Percentiles rank a stretch among this genome's conserved stretches.
phyloP scores from a whole-genome alignment of 2,329 filamentous ascomycete species.

The Aspergillus eucalypticola region DNA sequence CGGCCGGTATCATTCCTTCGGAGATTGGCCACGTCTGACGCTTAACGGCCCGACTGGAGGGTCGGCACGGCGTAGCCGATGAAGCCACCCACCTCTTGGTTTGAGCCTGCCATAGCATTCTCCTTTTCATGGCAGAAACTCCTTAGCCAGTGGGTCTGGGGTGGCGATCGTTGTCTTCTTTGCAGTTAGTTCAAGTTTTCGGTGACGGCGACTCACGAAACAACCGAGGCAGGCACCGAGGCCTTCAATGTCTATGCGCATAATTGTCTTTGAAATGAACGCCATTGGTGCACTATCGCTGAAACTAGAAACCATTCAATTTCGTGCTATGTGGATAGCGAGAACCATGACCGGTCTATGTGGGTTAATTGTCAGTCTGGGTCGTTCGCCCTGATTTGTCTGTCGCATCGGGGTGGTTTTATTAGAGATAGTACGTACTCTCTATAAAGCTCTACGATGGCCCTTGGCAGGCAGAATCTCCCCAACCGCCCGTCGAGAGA shows the following conservation, averaged over 20 bases:
- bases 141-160: neutral
- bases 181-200: neutral
- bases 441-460: neutral
- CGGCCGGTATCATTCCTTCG: neutral
- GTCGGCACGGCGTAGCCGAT: neutral
- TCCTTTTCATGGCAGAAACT: neutral
- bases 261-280: neutral
- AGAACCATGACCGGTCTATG: neutral
- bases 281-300: neutral
- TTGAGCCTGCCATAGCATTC: neutral
- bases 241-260: neutral
- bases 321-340: neutral
- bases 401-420: neutral
- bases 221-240: slow-evolving; percentile 4
- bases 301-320: neutral
- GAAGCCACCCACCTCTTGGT: neutral
- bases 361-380: neutral
- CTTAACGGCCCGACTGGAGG: neutral
- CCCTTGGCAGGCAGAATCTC: neutral
- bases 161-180: slow-evolving; percentile 3
- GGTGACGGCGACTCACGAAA: neutral
- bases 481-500: neutral
- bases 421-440: neutral
- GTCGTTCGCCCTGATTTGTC: neutral
- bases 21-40: slow-evolving; percentile 3